Base-by-base conservation (phyloP, 805 yeast genomes). In the Lachancea nothofagi region DNA sequence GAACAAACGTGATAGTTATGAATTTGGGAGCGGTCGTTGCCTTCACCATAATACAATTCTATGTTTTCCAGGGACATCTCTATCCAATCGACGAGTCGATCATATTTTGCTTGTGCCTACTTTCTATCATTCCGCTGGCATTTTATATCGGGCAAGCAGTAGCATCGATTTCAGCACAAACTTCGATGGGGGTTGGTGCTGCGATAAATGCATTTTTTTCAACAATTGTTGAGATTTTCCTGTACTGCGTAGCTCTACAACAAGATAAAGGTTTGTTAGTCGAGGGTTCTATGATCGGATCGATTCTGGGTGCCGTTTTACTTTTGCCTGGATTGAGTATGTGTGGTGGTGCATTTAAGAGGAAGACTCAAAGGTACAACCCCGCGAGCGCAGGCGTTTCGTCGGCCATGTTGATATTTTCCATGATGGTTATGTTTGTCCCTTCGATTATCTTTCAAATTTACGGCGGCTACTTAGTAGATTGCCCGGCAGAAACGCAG, bases 151-250 rank as follows among this genome's bases (percentile, higher is more conserved):
- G 98, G 3, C 97, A 90, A 62, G 97, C 97, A 5, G 98, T 93
- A n/a, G 98, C 98, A 0, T 89, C 97, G 2, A 93, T 93, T 43
- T 84, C 96, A 5, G 97, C 98, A 0, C 98, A 93, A 65, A 86
- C 97, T 0, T 89, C 97, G 0, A 93, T 93, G 98, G 97, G 97
- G 21, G 79, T 93, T 44, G 97, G 97, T 67, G 98, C 98, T 1
- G 96, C 89, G 0, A 88, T 93, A 52, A 93, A 93, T 61, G 98
- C 98, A 0, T 90, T 93, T 55, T 93, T 93, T 70, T 89, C 97
- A 1, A 89, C 98, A 0, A 74, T 93, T 36, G 97, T 93, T 5
- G 98, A 93, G 59, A 83, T 93, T 7, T 93, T 81, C 60, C 66
- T 90, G 35, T 93, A 93, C 60, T 82, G 95, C 62, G 95, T 90